Conservation (phyloP, 495 filamentous ascomycete genomes). For the Trichodelitschia bisporula region DNA sequence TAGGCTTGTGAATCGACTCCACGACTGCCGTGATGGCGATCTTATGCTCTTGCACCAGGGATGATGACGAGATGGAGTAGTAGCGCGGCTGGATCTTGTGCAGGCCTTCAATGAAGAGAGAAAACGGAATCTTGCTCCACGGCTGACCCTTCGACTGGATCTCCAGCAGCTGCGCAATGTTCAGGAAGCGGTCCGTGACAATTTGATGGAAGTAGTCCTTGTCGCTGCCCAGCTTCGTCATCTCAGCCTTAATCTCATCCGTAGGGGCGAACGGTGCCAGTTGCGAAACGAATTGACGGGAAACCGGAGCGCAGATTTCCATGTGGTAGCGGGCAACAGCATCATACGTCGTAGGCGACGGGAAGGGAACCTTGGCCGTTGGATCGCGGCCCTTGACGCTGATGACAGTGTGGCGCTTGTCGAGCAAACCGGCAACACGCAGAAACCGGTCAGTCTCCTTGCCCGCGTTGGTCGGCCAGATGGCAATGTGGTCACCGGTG, state of each 20-base stretch:
- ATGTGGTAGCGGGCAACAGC: slow-evolving; percentile 86
- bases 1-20: slow-evolving; percentile 54
- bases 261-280: slow-evolving; percentile 78
- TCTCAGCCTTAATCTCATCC: slow-evolving; percentile 59
- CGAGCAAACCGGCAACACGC: slow-evolving; percentile 42
- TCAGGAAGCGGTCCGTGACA: slow-evolving; percentile 59
- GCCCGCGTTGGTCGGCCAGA: slow-evolving; percentile 94
- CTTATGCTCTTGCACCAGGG: slow-evolving; percentile 75
- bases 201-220: slow-evolving; percentile 92
- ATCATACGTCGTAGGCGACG: slow-evolving; percentile 91
- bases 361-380: slow-evolving; percentile 93
- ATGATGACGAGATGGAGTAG: slow-evolving; percentile 98
- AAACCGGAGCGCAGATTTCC: slow-evolving; percentile 87
- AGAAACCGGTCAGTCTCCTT: slow-evolving; percentile 83
- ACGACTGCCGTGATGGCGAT: slow-evolving; percentile 92
- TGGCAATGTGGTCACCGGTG: slow-evolving; percentile 88
- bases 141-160: slow-evolving; percentile 39
- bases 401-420: slow-evolving; percentile 65
- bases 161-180: slow-evolving; percentile 74
- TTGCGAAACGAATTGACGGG: slow-evolving; percentile 78
- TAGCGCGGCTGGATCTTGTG: slow-evolving; percentile 93
- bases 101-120: slow-evolving; percentile 77
- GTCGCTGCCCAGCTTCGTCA: slow-evolving; percentile 69
- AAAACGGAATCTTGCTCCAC: slow-evolving; percentile 77
- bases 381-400: slow-evolving; percentile 81